phyloP scores from a whole-genome alignment of 164 flowering plant genomes.

The Piper betle region DNA sequence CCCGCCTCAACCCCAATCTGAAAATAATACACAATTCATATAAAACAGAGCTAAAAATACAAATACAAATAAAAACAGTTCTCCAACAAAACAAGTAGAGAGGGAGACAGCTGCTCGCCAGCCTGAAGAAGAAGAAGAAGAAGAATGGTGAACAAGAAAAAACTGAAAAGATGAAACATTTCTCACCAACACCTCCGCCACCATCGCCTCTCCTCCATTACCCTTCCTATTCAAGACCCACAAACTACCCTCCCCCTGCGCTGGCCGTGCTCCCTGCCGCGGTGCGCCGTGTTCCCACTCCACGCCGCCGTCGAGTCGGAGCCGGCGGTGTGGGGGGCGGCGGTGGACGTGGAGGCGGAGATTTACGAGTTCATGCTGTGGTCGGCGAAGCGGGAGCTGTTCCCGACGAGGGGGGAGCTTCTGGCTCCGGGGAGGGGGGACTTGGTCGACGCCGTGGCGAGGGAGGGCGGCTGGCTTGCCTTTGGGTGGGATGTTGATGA shows the following conservation, averaged over 20 bases:
- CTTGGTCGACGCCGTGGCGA: slow-evolving; percentile 52
- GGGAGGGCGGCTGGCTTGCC: slow-evolving; percentile 73
- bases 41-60: too few relatives aligned
- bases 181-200: background rate
- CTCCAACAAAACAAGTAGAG: too few relatives aligned
- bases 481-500: slow-evolving; percentile 59
- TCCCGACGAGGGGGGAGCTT: slow-evolving; percentile 66
- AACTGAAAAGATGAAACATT: background rate
- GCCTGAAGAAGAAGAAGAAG: too few relatives aligned
- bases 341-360: slow-evolving; percentile 50
- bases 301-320: background rate
- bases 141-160: background rate
- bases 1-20: too few relatives aligned
- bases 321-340: slow-evolving; percentile 14
- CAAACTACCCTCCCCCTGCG: background rate
- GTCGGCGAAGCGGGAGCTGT: slow-evolving; percentile 42
- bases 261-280: background rate
- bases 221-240: background rate
- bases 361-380: slow-evolving; percentile 66
- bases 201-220: background rate
- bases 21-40: too few relatives aligned
- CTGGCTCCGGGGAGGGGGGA: slow-evolving; percentile 67
- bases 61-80: too few relatives aligned
- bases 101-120: too few relatives aligned
- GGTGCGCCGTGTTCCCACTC: background rate